Base-by-base conservation (phyloP, 352 stramenopile genomes). In the Phytopythium kandeliae region DNA sequence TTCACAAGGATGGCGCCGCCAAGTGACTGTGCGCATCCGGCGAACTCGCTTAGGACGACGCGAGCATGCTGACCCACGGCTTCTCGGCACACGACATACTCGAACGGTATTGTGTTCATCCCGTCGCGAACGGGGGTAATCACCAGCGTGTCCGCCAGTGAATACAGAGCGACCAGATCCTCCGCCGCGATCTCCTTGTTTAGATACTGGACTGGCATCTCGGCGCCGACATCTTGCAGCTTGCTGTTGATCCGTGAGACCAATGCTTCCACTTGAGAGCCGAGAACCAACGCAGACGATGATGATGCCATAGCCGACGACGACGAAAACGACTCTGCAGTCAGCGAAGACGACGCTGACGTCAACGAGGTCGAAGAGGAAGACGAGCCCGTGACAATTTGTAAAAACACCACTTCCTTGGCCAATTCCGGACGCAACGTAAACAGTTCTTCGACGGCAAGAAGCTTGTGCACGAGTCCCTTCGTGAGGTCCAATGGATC, bases 381-480 rank as follows among this genome's bases (percentile, higher is more conserved):
- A 9, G 58, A 55, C 7, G 73, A 61, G 30, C 74, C 74, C 8
- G 77, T 88, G 6, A 89, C 81, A 48, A 99, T 97, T 64, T 98
- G 94, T 31, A 98, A 67, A 41, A 98, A 85, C 5, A 97, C 92
- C 25, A 98, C 88, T 56, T 98, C 95, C 24, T 93, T 90, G 7
- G 89, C 81, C 55, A 96, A 93, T 47, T 98, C 83, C 0, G 89
- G 89, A 40, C 92, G 81, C 26, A 77, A 55, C 21, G 75, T 92
- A 21, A 97, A 90, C 24, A 96, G 66, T 33, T 96, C 78, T 48
- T 97, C 89, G 6, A 97, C 71, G 1, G 84, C 88, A 11, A 96
- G 54, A n/a, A 97, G 63, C 52, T 96, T 96, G 50, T 96, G 84
- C n/a, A 92, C 78, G 9, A 97, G 69, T 2, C 88, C 88, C 67